A percentile compares a stretch with the other conserved stretches of the same genome.
Conservation (phyloP, 2,329 filamentous ascomycete genomes). For the Nemania serpens region DNA sequence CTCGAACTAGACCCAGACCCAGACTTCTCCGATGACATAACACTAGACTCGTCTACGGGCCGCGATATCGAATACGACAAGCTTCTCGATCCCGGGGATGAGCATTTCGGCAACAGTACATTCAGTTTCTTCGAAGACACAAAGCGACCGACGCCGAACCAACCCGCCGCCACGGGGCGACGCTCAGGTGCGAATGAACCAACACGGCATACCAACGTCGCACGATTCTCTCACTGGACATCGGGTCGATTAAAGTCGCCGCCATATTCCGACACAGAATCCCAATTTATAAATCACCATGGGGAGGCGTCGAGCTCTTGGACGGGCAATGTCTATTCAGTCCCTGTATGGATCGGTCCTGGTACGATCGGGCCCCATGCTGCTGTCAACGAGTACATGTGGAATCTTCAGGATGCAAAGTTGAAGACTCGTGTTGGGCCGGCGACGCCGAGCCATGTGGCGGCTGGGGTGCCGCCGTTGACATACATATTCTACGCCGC, state of each 20-base stretch:
- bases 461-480: constrained; percentile 53
- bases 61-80: constrained; percentile 49
- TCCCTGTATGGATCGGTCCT: constrained; percentile 55
- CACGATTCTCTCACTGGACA: constrained; percentile 34
- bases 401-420: constrained; percentile 45
- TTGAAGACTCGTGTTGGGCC: constrained; percentile 49
- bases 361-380: constrained; percentile 40
- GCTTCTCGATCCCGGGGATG: constrained; percentile 46
- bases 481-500: constrained; percentile 55
- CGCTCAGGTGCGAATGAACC: not conserved
- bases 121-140: constrained; percentile 50
- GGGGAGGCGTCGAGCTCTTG: constrained; percentile 38
- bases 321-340: constrained; percentile 37
- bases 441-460: constrained; percentile 54
- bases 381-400: constrained; percentile 55
- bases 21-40: constrained; percentile 45
- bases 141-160: constrained; percentile 26
- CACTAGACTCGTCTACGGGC: constrained; percentile 37
- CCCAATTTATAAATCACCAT: constrained; percentile 37
- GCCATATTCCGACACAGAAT: constrained; percentile 35
- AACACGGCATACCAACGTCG: not conserved
- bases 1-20: constrained; percentile 59
- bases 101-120: constrained; percentile 43
- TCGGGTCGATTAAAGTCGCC: constrained; percentile 36
- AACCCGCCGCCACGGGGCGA: not conserved